A percentile compares a stretch with the other conserved stretches of the same genome.
Conservation (phyloP, 352 stramenopile genomes). For the Globisporangium mamillatum region DNA sequence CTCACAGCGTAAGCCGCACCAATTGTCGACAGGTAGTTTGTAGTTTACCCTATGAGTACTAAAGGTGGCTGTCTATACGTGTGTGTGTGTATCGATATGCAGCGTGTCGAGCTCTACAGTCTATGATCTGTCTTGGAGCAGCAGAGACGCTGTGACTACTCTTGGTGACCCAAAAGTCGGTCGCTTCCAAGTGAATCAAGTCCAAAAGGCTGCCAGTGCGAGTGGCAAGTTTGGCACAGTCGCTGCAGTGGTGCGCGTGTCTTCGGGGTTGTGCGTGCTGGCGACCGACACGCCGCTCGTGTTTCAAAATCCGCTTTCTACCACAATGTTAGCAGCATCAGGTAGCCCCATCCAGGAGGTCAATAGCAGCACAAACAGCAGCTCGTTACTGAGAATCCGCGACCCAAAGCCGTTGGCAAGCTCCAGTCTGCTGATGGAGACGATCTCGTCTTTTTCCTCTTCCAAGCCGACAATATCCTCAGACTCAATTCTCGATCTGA, state of each 20-base stretch:
- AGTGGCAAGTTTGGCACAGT: slow-evolving; percentile 4
- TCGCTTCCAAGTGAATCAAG: not conserved
- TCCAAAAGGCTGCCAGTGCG: not conserved
- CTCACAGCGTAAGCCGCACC: slow-evolving; percentile 33
- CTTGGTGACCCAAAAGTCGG: slow-evolving; percentile 4
- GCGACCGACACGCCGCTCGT: slow-evolving; percentile 19
- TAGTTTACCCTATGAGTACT: not conserved
- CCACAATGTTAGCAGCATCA: not conserved
- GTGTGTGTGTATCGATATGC: not conserved
- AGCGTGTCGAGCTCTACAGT: slow-evolving; percentile 17
- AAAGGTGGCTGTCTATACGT: not conserved
- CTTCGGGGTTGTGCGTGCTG: slow-evolving; percentile 15
- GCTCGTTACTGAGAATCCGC: not conserved
- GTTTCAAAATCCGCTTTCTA: slow-evolving; percentile 1
- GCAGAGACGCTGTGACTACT: slow-evolving; percentile 14
- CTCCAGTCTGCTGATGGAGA: not conserved
- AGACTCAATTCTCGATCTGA: slow-evolving; percentile 33
- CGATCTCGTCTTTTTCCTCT: slow-evolving; percentile 4
- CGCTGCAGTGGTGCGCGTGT: slow-evolving; percentile 4
- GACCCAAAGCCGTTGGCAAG: not conserved
- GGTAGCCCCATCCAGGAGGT: not conserved
- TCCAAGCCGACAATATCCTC: not conserved
- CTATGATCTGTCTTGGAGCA: slow-evolving; percentile 32
- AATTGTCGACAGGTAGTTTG: too few species aligned
- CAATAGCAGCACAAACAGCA: not conserved